Percentiles rank a stretch among this genome's conserved stretches.
phyloP scores from a whole-genome alignment of 192 early-diverging fungal species.

The Mortierella alpina region DNA sequence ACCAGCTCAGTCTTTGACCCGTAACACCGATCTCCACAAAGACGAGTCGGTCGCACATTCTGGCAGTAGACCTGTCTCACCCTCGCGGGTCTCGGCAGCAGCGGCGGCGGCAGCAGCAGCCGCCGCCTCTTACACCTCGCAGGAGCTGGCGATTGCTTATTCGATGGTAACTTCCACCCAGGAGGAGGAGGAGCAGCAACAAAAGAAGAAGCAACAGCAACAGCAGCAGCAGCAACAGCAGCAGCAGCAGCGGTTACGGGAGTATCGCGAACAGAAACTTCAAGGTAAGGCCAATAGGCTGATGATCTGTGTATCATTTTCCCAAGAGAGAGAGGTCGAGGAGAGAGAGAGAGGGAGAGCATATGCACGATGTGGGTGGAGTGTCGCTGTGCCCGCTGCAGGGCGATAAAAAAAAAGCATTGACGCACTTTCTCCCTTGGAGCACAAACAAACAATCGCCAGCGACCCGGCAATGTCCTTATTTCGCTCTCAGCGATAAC shows the following conservation, averaged over 20 bases:
- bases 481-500: too few species aligned
- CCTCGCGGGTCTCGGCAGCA: background rate
- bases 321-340: background rate
- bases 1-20: background rate
- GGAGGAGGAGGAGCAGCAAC: background rate
- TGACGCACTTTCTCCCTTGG: too few species aligned
- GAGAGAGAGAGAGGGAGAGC: background rate
- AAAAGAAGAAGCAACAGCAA: background rate
- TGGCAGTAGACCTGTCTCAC: background rate
- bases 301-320: background rate
- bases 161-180: constrained; percentile 37
- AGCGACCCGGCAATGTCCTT: too few species aligned
- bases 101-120: constrained; percentile 32
- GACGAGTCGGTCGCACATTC: background rate
- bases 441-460: too few species aligned
- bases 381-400: too few species aligned
- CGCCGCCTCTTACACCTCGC: constrained; percentile 28
- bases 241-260: background rate
- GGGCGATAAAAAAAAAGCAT: too few species aligned
- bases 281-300: background rate
- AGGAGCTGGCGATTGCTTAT: constrained; percentile 37
- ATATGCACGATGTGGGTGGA: too few species aligned
- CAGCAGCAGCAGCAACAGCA: constrained; percentile 3
- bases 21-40: background rate
- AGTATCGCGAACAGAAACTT: background rate